These are phyloP conservation scores for Aspergillaceae sp. DNA, from an alignment of 2,329 filamentous ascomycete genomes.

Conservation along the genomic window DNA sequence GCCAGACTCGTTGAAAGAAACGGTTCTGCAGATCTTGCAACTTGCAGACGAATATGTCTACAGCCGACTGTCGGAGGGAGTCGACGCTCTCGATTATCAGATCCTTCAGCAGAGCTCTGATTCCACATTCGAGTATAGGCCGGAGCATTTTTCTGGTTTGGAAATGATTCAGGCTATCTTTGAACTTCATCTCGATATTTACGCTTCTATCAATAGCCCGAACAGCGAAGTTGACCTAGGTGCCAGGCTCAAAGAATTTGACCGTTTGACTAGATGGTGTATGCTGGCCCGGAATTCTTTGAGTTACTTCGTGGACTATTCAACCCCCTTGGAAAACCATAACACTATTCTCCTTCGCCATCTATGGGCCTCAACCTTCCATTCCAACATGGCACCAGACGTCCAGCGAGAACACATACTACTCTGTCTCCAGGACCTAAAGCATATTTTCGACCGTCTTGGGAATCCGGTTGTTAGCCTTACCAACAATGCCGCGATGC, in stretches of 20 bases:
- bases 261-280: slow-evolving; percentile 54
- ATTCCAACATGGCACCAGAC: slow-evolving; percentile 49
- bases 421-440: slow-evolving; percentile 55
- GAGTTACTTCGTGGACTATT: slow-evolving; percentile 29
- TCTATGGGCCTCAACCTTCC: slow-evolving; percentile 58
- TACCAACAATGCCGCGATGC: slow-evolving; percentile 80
- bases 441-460: slow-evolving; percentile 42
- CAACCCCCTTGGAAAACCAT: slow-evolving; percentile 22
- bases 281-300: slow-evolving; percentile 49
- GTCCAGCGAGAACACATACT: slow-evolving; percentile 52
- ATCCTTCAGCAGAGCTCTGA: slow-evolving; percentile 15
- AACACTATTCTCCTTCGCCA: slow-evolving; percentile 49
- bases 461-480: slow-evolving; percentile 50
- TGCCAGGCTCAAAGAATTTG: slow-evolving; percentile 47
- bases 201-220: slow-evolving; percentile 53
- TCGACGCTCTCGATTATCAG: slow-evolving; percentile 20
- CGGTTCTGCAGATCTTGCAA: slow-evolving; percentile 45
- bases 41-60: slow-evolving; percentile 48
- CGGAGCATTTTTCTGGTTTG: slow-evolving; percentile 30
- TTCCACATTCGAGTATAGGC: slow-evolving; percentile 18
- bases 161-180: slow-evolving; percentile 54
- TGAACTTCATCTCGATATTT: slow-evolving; percentile 60
- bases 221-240: slow-evolving; percentile 47
- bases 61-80: slow-evolving; percentile 28
- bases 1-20: slow-evolving; percentile 48